Evolutionary conservation across 2,329 filamentous ascomycete genomes (phyloP), one percentile per base, ranked within the genome.

Genomic region (Diatrype stigma): DNA sequence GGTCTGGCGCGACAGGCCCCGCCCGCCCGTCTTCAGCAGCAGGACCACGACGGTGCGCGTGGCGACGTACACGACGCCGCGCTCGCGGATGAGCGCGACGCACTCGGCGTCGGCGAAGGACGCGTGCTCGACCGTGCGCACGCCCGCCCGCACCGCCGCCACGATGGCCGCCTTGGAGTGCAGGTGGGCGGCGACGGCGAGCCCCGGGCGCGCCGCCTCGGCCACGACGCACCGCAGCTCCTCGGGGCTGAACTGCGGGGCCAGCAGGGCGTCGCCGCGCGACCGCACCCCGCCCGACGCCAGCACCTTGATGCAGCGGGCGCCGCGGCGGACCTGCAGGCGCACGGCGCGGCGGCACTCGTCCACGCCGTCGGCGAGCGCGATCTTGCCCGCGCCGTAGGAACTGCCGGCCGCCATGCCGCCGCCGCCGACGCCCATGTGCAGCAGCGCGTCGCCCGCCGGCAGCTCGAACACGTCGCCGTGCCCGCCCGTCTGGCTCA

Each of bases 21-120:
- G 58, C 2, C 70, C 69, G 17, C 66, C 64, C 6, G 60, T 63
- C 19, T 65, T 52, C 3, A 67, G 52, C 6, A 70, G 57, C 40
- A 64, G 38, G 12, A 70, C 65, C 14, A 70, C 57, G 26, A 74
- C 65, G 17, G 67, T 65, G 4, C 71, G 67, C 21, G 72, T 74
- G 0, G 70, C 67, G 10, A 75, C 65, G 47, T 67, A 72, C 2
- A 73, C 59, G 5, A 62, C 61, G 8, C 63, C 68, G 34, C 65
- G 67, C 47, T 69, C 57, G 51, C 69, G 67, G 55, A 74, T 73
- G 16, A 71, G 55, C 17, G 67, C 62, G 28, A 72, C 62, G 35
- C 67, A 72, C 55, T 75, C 71, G 28, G 70, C 58, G 52, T 74
- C 72, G 1, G 68, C 63, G 45, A 73, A 74, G 14, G 68, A 70